phyloP scores from a whole-genome alignment of 2,329 filamentous ascomycete species.

The Aspergillus sp. region DNA sequence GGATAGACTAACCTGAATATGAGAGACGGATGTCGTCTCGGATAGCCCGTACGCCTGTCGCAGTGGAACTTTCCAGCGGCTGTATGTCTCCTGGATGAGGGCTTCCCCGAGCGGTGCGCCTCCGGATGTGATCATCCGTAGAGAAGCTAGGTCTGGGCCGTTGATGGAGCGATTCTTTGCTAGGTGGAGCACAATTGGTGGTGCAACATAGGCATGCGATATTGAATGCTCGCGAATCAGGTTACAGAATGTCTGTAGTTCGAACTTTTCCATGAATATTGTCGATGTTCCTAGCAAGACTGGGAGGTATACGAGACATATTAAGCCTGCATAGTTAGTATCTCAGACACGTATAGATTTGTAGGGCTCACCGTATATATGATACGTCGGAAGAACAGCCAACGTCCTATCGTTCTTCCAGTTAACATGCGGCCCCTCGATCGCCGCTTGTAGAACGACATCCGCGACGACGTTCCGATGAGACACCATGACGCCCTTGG shows the following conservation, averaged over 20 bases:
- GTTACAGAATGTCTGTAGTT: conserved; percentile 11
- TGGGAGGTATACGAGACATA: conserved; percentile 17
- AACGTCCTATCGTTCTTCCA: conserved; percentile 15
- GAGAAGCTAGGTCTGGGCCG: conserved; percentile 11
- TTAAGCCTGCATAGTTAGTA: conserved; percentile 10
- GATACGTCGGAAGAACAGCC: conserved; percentile 19
- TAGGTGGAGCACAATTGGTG: conserved; percentile 19
- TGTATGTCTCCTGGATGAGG: conserved; percentile 16
- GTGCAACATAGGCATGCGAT: conserved; percentile 17
- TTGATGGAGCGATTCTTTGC: conserved; percentile 15
- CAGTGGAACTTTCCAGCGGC: conserved; percentile 12
- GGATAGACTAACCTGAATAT: conserved; percentile 13
- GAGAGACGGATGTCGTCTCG: conserved; percentile 16
- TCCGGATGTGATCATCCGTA: conserved; percentile 23
- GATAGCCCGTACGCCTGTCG: conserved; percentile 21
- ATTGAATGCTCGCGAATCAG: conserved; percentile 13
- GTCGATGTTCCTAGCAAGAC: conserved; percentile 14
- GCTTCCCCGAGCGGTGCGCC: conserved; percentile 18
- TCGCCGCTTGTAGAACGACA: conserved; percentile 10
- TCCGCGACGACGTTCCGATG: conserved; percentile 20
- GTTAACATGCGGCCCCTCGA: conserved; percentile 6
- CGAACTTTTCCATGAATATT: conserved; percentile 17
- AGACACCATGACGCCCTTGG: conserved; percentile 26
- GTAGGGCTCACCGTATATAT: conserved; percentile 20
- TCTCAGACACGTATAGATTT: not conserved